Evolutionary conservation across 1,284 basidiomycete species (phyloP).

Genomic region (Coniferiporia sulphurascens): DNA sequence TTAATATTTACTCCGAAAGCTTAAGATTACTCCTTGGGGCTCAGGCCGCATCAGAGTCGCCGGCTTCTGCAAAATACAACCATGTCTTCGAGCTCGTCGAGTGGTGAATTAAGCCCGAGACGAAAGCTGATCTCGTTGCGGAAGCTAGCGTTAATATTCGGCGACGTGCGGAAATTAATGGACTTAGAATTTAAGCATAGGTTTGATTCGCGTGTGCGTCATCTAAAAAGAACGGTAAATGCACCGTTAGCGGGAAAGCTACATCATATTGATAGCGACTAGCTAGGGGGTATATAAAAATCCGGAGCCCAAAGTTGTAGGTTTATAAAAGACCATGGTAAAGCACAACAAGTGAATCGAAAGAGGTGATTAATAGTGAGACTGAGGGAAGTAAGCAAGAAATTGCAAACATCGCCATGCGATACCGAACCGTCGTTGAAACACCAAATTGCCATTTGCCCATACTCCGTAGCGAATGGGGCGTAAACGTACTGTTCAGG

Average conservation of each 20-base stretch:
- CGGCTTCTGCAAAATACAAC: too few species aligned
- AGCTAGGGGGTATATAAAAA: neutral
- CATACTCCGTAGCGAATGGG: too few species aligned
- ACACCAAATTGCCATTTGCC: neutral
- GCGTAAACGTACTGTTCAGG: neutral
- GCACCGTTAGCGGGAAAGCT: neutral
- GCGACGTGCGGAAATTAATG: neutral
- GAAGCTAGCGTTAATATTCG: neutral
- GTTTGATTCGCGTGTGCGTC: neutral
- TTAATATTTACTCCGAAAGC: too few species aligned
- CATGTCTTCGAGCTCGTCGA: neutral
- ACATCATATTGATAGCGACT: neutral
- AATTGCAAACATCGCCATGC: neutral
- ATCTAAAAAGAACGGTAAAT: neutral
- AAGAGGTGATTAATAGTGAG: neutral
- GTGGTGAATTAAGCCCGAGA: neutral
- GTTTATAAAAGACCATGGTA: neutral
- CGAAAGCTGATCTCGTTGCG: neutral
- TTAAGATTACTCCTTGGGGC: too few species aligned
- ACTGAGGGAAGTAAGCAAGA: neutral
- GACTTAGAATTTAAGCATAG: neutral
- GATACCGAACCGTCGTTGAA: neutral
- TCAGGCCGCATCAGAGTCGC: too few species aligned
- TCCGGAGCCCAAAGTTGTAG: neutral
- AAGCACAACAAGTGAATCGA: neutral